These are phyloP conservation scores for Zancudomyces culisetae DNA, from an alignment of 371 early-diverging fungal species.

Conservation along the genomic window DNA sequence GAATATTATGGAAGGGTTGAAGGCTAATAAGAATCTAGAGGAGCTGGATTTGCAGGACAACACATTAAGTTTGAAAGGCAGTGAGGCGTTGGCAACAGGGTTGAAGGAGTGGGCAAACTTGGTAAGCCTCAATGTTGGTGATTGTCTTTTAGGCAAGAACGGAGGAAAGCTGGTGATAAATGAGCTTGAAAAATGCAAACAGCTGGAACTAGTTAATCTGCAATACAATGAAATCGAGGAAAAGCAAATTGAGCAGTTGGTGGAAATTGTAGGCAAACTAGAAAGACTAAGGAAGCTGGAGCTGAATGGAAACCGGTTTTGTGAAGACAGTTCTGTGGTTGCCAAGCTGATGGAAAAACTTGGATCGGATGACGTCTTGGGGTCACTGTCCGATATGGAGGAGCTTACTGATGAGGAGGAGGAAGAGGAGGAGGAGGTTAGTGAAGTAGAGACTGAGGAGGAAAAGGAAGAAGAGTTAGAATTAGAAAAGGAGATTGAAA, in stretches of 20 bases:
- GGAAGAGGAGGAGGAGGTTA: constrained; percentile 41
- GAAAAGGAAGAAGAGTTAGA: constrained; percentile 17
- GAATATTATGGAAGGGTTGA: constrained; percentile 46
- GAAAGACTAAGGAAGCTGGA: constrained; percentile 41
- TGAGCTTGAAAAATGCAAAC: constrained; percentile 32
- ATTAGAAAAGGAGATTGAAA: constrained; percentile 1
- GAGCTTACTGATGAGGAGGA: constrained; percentile 54
- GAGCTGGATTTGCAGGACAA: constrained; percentile 90
- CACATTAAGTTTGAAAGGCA: constrained; percentile 73
- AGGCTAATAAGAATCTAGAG: constrained; percentile 42
- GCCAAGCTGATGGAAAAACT: constrained; percentile 48
- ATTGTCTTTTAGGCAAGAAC: constrained; percentile 62
- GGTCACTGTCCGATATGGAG: constrained; percentile 91
- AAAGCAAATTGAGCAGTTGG: constrained; percentile 42
- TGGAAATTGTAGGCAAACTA: constrained; percentile 42
- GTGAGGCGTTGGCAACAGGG: constrained; percentile 55
- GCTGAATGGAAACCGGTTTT: constrained; percentile 83
- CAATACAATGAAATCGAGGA: constrained; percentile 79
- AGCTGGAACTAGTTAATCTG: constrained; percentile 49
- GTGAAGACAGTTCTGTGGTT: constrained; percentile 51
- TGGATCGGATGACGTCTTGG: constrained; percentile 62
- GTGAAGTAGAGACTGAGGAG: constrained; percentile 22
- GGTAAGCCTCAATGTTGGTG: constrained; percentile 63
- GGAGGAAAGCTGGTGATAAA: constrained; percentile 46
- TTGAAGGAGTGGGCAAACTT: constrained; percentile 61